Conservation (phyloP, 2,329 filamentous ascomycete genomes). For the Alternaria triticimaculans region DNA sequence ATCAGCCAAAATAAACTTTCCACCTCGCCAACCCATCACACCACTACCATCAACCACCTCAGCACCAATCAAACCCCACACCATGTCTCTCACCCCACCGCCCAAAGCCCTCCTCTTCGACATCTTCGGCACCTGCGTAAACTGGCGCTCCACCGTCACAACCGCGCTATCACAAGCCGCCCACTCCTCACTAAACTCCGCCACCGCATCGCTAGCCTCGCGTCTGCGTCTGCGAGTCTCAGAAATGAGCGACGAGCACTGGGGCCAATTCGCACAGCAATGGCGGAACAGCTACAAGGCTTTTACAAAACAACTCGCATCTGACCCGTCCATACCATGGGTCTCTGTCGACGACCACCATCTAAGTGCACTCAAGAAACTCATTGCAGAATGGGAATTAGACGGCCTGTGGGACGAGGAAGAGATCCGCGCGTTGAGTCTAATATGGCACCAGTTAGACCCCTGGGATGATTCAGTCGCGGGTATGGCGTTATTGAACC, state of each 20-base stretch:
- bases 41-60: not conserved
- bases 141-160: conserved; percentile 75
- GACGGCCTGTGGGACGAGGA: conserved; percentile 62
- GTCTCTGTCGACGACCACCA: conserved; percentile 77
- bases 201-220: conserved; percentile 54
- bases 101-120: conserved; percentile 73
- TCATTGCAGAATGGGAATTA: conserved; percentile 65
- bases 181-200: conserved; percentile 55
- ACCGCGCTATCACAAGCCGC: conserved; percentile 63
- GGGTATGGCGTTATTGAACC: conserved; percentile 64
- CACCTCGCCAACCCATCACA: not conserved
- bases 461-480: conserved; percentile 71
- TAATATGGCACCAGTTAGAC: conserved; percentile 74
- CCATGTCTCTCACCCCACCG: conserved; percentile 33
- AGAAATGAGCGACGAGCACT: conserved; percentile 63
- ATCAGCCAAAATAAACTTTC: not conserved
- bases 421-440: conserved; percentile 54
- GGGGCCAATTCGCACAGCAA: conserved; percentile 70
- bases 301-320: conserved; percentile 65
- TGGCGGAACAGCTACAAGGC: conserved; percentile 70
- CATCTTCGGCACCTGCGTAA: conserved; percentile 80
- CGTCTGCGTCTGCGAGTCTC: conserved; percentile 57
- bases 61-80: conserved; percentile 11
- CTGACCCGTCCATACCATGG: conserved; percentile 57
- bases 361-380: conserved; percentile 63